Base-by-base conservation (phyloP, 2,329 filamentous ascomycete species). In the Botrytis cinerea region DNA sequence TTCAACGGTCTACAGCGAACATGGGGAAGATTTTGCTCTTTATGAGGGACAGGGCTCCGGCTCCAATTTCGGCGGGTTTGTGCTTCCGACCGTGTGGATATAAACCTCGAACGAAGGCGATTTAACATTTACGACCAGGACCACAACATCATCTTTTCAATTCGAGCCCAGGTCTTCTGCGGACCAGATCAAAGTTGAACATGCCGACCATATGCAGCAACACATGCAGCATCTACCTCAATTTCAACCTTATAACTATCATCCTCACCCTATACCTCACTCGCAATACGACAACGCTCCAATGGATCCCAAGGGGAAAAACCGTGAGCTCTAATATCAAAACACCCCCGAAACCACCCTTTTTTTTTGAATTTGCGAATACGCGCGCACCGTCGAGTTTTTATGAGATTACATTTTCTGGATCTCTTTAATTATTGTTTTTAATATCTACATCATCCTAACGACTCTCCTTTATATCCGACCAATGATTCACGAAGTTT, bases 1-100 rank as follows among this genome's bases (percentile, higher is more conserved):
- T n/a, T 90, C 89, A 43, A 83, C 89, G 75, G 84, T 86, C 45
- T 91, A 90, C 82, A 91, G 89, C 82, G 89, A 91, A 78, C 84
- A 85, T 64, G 89, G 90, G 73, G 88, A 90, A 43, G 80, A 81
- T 77, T 81, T 81, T 78, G 76, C 78, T 73, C 77, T 80, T 25
- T 81, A 81, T 80, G 80, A 81, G 75, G 76, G 74, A 74, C 79
- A 79, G 74, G 77, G 79, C 72, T 77, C 78, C 62, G 77, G 78
- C 70, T 77, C 78, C 32, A 77, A 78, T 76, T 81, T 81, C 76
- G 79, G 79, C 77, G 81, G 81, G 80, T 82, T 81, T 79, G 80
- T 81, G 80, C 78, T 77, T 78, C 80, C 78, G 76, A 78, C 80
- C 72, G 78, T 82, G 73, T 82, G 81, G 80, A 81, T 81, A 75